Evolutionary conservation across 495 filamentous ascomycete genomes (phyloP), one percentile per base, ranked within the genome.

Genomic region (Glarea lozoyensis): DNA sequence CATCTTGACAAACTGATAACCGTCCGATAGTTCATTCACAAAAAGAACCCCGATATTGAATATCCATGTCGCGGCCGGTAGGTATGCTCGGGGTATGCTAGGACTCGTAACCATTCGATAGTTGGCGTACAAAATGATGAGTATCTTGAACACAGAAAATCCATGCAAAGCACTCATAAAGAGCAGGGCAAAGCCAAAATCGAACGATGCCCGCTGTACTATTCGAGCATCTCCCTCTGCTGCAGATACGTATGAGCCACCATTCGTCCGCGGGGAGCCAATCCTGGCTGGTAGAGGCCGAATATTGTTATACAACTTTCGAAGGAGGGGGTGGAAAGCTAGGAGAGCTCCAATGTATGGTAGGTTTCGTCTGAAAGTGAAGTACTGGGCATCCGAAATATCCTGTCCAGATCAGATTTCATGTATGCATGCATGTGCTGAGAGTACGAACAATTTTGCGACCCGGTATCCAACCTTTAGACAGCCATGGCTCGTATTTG

Each of bases 381-480:
- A 65, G 61, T 95, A 97, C 60, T 99, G 92, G 9, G 70, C 57
- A 65, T 99, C 92, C 6, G 88, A 92, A 45, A 89, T 79, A 63
- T 98, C 93, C 84, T 89, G 45, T 15, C 10, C n/a, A n/a, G n/a
- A n/a, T n/a, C n/a, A n/a, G n/a, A n/a, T n/a, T n/a, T n/a, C n/a
- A n/a, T n/a, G n/a, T n/a, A n/a, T n/a, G n/a, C n/a, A n/a, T n/a
- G n/a, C n/a, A n/a, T n/a, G n/a, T n/a, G n/a, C n/a, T n/a, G n/a
- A n/a, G n/a, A 21, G 7, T 7, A 63, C 81, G 60, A 69, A 87
- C 83, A 30, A 96, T 86, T 69, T 84, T 87, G 37, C 89, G 85
- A 12, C 92, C 92, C n/a, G 81, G 82, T 42, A 99, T 86, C 92
- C 92, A 99, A 43, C 92, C 93, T 9, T 77, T 69, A 0, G 76